phyloP scores from a whole-genome alignment of 106 monocot genomes.

The Allium sativum region DNA sequence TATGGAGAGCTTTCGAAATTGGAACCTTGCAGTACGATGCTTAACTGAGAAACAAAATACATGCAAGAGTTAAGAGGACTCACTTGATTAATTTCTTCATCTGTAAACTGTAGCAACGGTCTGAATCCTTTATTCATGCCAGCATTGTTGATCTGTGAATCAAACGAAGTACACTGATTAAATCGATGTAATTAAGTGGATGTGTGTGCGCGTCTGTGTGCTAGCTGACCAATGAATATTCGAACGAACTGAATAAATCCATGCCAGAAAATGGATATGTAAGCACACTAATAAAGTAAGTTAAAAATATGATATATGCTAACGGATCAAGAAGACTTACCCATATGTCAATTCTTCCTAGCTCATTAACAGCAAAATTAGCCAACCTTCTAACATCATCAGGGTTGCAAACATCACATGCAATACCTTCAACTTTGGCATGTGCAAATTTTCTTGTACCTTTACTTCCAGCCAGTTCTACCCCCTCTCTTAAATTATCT shows the following conservation, averaged over 20 bases:
- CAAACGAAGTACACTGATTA: slow-evolving; percentile 1
- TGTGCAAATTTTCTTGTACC: slow-evolving; percentile 35
- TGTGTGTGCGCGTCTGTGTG: not conserved
- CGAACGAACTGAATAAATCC: not conserved
- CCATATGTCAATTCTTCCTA: slow-evolving; percentile 94
- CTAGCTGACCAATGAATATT: too few relatives aligned
- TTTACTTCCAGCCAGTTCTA: slow-evolving; percentile 40
- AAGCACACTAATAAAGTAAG: not conserved
- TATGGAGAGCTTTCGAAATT: too few relatives aligned
- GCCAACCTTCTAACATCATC: slow-evolving; percentile 79
- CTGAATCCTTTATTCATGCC: slow-evolving; percentile 99
- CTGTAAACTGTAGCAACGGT: slow-evolving; percentile 79
- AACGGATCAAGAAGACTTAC: slow-evolving; percentile 18
- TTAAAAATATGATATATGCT: too few relatives aligned
- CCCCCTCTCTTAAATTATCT: slow-evolving; percentile 57
- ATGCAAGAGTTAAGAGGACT: not conserved
- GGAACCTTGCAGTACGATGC: not conserved
- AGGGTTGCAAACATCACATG: slow-evolving; percentile 95
- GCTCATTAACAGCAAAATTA: slow-evolving; percentile 55
- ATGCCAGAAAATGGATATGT: not conserved
- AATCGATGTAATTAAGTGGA: not conserved
- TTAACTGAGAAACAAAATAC: slow-evolving; percentile 1
- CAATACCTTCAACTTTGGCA: slow-evolving; percentile 76
- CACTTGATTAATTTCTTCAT: slow-evolving; percentile 89
- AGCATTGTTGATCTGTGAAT: slow-evolving; percentile 91